phyloP scores from a whole-genome alignment of 2,329 filamentous ascomycete genomes.

The Aspergillus ibericus region DNA sequence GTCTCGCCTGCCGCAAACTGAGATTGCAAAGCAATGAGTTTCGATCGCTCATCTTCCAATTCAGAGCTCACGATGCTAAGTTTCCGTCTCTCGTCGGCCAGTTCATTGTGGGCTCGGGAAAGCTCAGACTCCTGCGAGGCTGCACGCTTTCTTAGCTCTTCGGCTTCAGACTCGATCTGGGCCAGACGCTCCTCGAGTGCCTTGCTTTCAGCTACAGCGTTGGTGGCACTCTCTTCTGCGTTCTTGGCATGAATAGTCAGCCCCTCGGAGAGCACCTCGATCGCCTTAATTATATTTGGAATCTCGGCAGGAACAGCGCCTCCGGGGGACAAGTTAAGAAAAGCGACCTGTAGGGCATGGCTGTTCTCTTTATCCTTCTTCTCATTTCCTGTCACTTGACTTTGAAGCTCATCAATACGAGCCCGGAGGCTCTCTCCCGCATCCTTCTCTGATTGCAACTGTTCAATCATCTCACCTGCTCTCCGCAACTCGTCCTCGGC shows the following conservation, averaged over 20 bases:
- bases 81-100: conserved; percentile 51
- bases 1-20: conserved; percentile 81
- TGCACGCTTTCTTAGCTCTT: conserved; percentile 54
- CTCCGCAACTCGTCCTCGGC: conserved; percentile 46
- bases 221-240: conserved; percentile 59
- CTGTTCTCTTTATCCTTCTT: conserved; percentile 55
- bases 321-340: conserved; percentile 58
- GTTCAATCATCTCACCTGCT: conserved; percentile 52
- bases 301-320: conserved; percentile 58
- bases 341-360: conserved; percentile 58
- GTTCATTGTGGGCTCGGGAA: conserved; percentile 56
- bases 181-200: conserved; percentile 56
- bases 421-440: conserved; percentile 40
- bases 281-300: conserved; percentile 58
- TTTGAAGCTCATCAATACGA: conserved; percentile 51
- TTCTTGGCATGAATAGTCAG: conserved; percentile 61
- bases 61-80: conserved; percentile 50
- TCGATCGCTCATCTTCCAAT: conserved; percentile 65
- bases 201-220: conserved; percentile 65
- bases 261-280: conserved; percentile 60
- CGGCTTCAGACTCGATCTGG: conserved; percentile 60
- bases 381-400: conserved; percentile 53
- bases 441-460: conserved; percentile 58
- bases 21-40: conserved; percentile 66
- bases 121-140: conserved; percentile 54